phyloP scores from a whole-genome alignment of 1,139 yeast species.

The Eremothecium cymbalariae region DNA sequence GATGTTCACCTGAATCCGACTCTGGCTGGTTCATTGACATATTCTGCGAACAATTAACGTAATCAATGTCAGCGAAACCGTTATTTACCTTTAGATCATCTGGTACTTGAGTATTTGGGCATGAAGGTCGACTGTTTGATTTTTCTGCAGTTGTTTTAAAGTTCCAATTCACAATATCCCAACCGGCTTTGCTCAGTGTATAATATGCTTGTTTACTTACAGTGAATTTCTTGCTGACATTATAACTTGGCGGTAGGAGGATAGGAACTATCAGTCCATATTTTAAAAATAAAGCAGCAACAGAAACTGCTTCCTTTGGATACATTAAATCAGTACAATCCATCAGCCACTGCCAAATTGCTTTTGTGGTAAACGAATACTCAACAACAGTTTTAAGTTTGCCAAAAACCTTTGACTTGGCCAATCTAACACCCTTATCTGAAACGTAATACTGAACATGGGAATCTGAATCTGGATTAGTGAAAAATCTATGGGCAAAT shows the following conservation, averaged over 20 bases:
- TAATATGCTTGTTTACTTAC: constrained; percentile 35
- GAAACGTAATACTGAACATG: constrained; percentile 72
- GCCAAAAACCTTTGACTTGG: constrained; percentile 37
- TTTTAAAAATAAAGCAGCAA: constrained; percentile 50
- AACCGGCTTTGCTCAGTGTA: constrained; percentile 35
- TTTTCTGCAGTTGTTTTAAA: constrained; percentile 15
- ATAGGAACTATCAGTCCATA: constrained; percentile 44
- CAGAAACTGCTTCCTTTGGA: constrained; percentile 49
- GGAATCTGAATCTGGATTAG: constrained; percentile 84
- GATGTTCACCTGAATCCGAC: background rate
- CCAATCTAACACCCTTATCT: constrained; percentile 55
- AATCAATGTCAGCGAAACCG: constrained; percentile 4
- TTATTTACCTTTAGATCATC: constrained; percentile 6
- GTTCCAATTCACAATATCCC: constrained; percentile 36
- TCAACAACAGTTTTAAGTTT: constrained; percentile 28
- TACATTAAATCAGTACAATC: constrained; percentile 75
- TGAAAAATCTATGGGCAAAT: constrained; percentile 65
- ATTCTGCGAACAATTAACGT: constrained; percentile 10
- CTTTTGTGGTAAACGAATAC: constrained; percentile 63
- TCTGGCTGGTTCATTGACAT: constrained; percentile 4
- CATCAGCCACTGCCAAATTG: constrained; percentile 77
- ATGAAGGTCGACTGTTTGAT: constrained; percentile 9
- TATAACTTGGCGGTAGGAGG: constrained; percentile 28
- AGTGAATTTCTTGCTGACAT: constrained; percentile 26
- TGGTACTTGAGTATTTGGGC: constrained; percentile 11